Evolutionary conservation across 306 rosid genomes (phyloP).

Genomic region (Cucumis hystrix): DNA sequence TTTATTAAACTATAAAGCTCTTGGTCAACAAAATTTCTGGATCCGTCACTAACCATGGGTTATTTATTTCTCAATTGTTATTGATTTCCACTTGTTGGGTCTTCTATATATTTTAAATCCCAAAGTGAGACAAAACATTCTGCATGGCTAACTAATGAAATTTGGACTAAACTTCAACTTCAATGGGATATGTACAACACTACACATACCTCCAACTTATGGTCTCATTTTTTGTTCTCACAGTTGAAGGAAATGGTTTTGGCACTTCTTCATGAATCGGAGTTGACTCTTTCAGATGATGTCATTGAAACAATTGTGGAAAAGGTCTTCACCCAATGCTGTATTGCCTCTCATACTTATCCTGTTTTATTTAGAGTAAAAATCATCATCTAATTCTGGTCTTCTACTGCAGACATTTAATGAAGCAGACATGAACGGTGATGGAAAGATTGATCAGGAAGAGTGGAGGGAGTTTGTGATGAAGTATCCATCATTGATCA

Average conservation of each 20-base stretch:
- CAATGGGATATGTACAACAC: neutral
- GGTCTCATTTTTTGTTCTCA: neutral
- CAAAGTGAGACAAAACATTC: too few relatives aligned
- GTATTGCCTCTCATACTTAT: neutral
- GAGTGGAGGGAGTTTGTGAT: conserved; percentile 83
- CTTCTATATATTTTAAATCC: too few relatives aligned
- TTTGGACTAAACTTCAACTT: neutral
- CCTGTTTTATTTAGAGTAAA: neutral
- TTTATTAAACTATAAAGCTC: too few relatives aligned
- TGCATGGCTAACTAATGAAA: neutral
- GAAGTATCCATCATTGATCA: conserved; percentile 61
- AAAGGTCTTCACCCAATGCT: conserved; percentile 33
- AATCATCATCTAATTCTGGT: neutral
- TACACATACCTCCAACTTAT: neutral
- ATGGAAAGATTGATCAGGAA: conserved; percentile 78
- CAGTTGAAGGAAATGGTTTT: conserved; percentile 83
- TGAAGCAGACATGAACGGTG: conserved; percentile 69
- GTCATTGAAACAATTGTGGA: conserved; percentile 58
- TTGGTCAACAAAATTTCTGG: too few relatives aligned
- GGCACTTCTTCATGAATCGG: conserved; percentile 79
- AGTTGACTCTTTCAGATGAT: conserved; percentile 64
- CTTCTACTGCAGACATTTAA: conserved; percentile 39
- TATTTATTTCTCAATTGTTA: too few relatives aligned
- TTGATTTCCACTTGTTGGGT: too few relatives aligned
- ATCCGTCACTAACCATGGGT: too few relatives aligned